These are phyloP conservation scores for Eutypa lata DNA, from an alignment of 2,329 filamentous ascomycete genomes.

Conservation along the genomic window DNA sequence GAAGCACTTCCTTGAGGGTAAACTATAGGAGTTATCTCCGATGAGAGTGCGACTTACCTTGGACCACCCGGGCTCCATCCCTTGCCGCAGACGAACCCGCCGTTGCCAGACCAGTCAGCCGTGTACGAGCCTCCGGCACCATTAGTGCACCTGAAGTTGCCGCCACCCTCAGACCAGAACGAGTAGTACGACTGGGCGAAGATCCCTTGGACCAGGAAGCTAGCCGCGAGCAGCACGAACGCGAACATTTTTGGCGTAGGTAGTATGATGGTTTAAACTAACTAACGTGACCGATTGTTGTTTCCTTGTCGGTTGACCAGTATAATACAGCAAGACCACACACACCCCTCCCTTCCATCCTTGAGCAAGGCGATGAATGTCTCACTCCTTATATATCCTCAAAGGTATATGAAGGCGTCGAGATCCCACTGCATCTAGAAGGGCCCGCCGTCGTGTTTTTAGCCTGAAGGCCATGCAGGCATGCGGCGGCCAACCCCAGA, in stretches of 20 bases:
- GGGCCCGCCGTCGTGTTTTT: not conserved
- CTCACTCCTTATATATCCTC: too few species aligned
- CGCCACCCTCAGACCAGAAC: constrained; percentile 41
- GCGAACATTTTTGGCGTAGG: constrained; percentile 1
- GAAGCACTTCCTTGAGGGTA: not conserved
- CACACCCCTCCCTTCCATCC: too few species aligned
- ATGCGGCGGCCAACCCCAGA: not conserved
- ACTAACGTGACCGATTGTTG: too few species aligned
- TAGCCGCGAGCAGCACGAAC: not conserved
- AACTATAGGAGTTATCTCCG: not conserved
- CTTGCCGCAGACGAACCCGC: constrained; percentile 57
- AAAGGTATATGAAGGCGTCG: not conserved
- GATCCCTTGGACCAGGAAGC: constrained; percentile 6
- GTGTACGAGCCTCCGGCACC: constrained; percentile 37
- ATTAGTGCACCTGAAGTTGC: constrained; percentile 39
- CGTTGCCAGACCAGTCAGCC: constrained; percentile 41
- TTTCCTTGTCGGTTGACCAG: too few species aligned
- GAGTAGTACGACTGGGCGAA: constrained; percentile 37
- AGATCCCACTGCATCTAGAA: not conserved
- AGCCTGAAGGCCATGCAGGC: not conserved
- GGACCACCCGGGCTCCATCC: constrained; percentile 53
- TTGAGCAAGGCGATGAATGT: too few species aligned
- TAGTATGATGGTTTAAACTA: not conserved
- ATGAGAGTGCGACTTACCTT: constrained; percentile 34
- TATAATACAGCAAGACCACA: too few species aligned